A percentile compares a stretch with the other conserved stretches of the same genome.
Evolutionary conservation across 108 stramenopile genomes (phyloP).

Genomic region (Nitzschia sp.): DNA sequence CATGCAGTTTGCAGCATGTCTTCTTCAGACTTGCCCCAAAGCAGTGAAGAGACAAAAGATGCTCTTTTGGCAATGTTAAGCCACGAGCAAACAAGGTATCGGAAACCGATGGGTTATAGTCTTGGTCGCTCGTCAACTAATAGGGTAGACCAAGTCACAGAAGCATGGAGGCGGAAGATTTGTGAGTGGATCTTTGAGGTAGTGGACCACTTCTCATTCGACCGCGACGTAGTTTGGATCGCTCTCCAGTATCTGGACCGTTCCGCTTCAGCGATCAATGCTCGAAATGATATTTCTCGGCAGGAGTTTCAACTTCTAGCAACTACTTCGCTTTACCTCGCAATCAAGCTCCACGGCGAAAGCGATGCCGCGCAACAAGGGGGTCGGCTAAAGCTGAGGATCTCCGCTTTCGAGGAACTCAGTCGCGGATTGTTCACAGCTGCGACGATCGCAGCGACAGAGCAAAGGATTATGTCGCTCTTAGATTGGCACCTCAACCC

Average conservation of each 20-base stretch:
- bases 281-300: slow-evolving; percentile 15
- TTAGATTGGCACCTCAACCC: slow-evolving; percentile 59
- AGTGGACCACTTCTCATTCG: slow-evolving; percentile 63
- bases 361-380: slow-evolving; percentile 38
- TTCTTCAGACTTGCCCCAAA: no score
- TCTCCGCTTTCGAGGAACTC: slow-evolving; percentile 66
- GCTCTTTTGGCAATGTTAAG: not conserved
- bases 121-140: not conserved
- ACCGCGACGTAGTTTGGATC: slow-evolving; percentile 65
- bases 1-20: no score
- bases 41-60: not conserved
- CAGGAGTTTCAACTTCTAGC: slow-evolving; percentile 60
- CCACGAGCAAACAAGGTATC: not conserved
- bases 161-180: slow-evolving; percentile 51
- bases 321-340: slow-evolving; percentile 62
- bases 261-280: slow-evolving; percentile 24
- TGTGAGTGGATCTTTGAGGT: slow-evolving; percentile 69
- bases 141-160: not conserved
- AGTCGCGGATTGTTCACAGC: slow-evolving; percentile 70
- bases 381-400: slow-evolving; percentile 39
- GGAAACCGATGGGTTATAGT: not conserved
- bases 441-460: slow-evolving; percentile 59
- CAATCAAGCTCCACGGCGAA: slow-evolving; percentile 72
- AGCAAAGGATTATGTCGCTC: slow-evolving; percentile 48
- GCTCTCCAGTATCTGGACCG: slow-evolving; percentile 64